A percentile compares a stretch with the other conserved stretches of the same genome.
These are phyloP conservation scores for Fomitopsis palustris DNA, from an alignment of 1,284 basidiomycete genomes.

Conservation along the genomic window DNA sequence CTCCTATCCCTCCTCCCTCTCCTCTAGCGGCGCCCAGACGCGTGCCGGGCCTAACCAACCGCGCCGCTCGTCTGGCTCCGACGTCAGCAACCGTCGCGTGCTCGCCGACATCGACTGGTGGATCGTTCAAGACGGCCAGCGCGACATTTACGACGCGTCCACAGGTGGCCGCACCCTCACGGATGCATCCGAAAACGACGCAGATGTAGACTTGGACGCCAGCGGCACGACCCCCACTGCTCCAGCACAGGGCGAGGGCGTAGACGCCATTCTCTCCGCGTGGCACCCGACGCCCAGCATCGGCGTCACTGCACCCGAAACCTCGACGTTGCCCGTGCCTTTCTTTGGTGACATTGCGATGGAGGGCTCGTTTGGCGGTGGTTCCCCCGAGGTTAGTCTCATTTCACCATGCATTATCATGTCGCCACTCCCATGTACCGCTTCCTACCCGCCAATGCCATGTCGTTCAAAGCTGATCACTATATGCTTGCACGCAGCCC, in stretches of 20 bases:
- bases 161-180: conserved; percentile 13
- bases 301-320: conserved; percentile 5
- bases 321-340: conserved; percentile 10
- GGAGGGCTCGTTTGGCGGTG: conserved; percentile 13
- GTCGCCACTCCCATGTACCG: conserved; percentile 8
- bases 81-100: conserved; percentile 59
- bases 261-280: conserved; percentile 6
- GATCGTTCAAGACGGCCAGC: conserved; percentile 69
- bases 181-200: conserved; percentile 4
- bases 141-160: conserved; percentile 19
- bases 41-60: conserved; percentile 40
- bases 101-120: conserved; percentile 84
- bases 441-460: not conserved
- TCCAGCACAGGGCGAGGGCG: conserved; percentile 1
- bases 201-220: not conserved
- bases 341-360: conserved; percentile 17
- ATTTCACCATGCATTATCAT: not conserved
- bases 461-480: not conserved
- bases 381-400: conserved; percentile 20
- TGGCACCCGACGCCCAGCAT: conserved; percentile 8
- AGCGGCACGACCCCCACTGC: conserved; percentile 14
- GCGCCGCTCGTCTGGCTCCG: conserved; percentile 64
- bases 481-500: conserved; percentile 10
- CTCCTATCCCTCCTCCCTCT: conserved; percentile 33
- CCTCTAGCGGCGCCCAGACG: conserved; percentile 25